Conservation (phyloP, 2,329 filamentous ascomycete genomes). For the Alternaria brassicicola region DNA sequence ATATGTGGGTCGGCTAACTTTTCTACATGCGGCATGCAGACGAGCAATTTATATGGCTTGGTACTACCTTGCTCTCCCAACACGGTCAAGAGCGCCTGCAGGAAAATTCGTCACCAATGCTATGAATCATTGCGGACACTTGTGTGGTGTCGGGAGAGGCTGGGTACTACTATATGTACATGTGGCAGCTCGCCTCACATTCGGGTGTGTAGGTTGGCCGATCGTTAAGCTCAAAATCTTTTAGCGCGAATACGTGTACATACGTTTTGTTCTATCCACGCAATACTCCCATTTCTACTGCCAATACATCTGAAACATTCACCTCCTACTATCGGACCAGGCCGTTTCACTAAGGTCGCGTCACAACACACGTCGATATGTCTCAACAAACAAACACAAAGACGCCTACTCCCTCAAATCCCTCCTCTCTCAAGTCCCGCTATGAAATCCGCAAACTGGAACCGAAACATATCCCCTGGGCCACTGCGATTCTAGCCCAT, state of each 20-base stretch:
- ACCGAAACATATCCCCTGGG: slow-evolving; percentile 38
- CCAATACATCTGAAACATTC: background rate
- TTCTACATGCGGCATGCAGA: background rate
- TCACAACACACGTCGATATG: background rate
- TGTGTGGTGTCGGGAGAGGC: background rate
- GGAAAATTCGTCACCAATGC: background rate
- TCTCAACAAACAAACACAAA: background rate
- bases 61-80: background rate
- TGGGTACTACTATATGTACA: background rate
- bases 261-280: background rate
- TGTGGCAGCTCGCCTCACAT: background rate
- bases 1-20: background rate
- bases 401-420: slow-evolving; percentile 26
- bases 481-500: slow-evolving; percentile 38
- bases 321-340: background rate
- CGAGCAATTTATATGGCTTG: background rate
- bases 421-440: slow-evolving; percentile 35
- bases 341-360: background rate
- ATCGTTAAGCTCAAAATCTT: background rate
- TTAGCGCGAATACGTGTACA: background rate
- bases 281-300: background rate
- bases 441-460: slow-evolving; percentile 41
- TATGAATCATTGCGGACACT: background rate
- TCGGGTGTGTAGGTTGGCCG: background rate
- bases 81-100: background rate